Conservation (phyloP, 2,329 filamentous ascomycete genomes). For the Pezicula neosporulosa region DNA sequence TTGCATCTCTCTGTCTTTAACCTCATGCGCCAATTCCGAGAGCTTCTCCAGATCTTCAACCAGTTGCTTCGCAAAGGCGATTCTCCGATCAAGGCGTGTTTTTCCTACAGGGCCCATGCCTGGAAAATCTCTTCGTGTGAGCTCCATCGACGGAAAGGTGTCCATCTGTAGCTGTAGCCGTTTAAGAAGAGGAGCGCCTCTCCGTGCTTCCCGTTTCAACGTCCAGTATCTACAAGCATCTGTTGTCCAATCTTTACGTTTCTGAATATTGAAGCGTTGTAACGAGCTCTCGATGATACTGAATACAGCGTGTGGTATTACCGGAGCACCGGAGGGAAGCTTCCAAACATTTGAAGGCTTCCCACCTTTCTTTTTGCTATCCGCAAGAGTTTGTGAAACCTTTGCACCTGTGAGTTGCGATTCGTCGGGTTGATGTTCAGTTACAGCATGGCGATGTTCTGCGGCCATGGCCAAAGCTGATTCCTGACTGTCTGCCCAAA, state of each 20-base stretch:
- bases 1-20: conserved; percentile 72
- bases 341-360: conserved; percentile 76
- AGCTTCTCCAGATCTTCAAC: conserved; percentile 76
- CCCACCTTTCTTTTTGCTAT: conserved; percentile 72
- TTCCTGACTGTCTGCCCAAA: conserved; percentile 89
- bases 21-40: conserved; percentile 62
- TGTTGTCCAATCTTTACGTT: conserved; percentile 87
- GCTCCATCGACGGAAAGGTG: conserved; percentile 95
- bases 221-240: conserved; percentile 98
- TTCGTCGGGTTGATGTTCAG: conserved; percentile 74
- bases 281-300: conserved; percentile 82
- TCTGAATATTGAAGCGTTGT: conserved; percentile 76
- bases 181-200: conserved; percentile 89
- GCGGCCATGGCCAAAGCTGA: conserved; percentile 80
- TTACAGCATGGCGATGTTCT: conserved; percentile 58
- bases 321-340: conserved; percentile 87
- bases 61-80: conserved; percentile 80
- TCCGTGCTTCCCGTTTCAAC: conserved; percentile 85
- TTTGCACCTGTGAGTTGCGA: conserved; percentile 81
- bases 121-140: conserved; percentile 92
- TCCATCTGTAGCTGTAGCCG: conserved; percentile 92
- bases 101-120: conserved; percentile 86
- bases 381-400: conserved; percentile 69
- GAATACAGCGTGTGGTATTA: conserved; percentile 86
- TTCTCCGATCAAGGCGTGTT: conserved; percentile 72